phyloP scores from a whole-genome alignment of 345 rosid genomes.

The Angophora floribunda region DNA sequence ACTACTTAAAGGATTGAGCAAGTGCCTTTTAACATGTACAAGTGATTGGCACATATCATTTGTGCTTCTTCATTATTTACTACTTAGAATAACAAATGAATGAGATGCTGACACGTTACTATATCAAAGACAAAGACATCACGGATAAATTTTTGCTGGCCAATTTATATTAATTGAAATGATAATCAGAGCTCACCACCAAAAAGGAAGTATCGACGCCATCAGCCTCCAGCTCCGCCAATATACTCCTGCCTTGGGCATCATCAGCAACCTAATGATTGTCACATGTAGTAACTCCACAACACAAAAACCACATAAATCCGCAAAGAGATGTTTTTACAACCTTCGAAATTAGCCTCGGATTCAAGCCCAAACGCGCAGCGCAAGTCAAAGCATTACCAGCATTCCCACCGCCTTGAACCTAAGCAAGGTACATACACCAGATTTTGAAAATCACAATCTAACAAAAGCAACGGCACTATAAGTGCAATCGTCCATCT shows the following conservation, averaged over 20 bases:
- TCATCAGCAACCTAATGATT: conserved; percentile 39
- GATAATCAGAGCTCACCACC: conserved; percentile 24
- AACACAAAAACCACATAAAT: not conserved
- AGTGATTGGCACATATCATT: not conserved
- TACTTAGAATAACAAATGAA: not conserved
- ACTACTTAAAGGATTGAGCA: not conserved
- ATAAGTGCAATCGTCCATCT: not conserved
- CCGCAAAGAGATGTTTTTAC: not conserved
- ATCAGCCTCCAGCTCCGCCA: conserved; percentile 48
- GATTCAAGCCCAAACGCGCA: conserved; percentile 50
- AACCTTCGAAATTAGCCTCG: conserved; percentile 60
- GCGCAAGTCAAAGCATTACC: conserved; percentile 58
- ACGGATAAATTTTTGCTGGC: not conserved
- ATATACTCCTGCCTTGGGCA: conserved; percentile 36
- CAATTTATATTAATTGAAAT: not conserved
- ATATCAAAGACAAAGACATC: not conserved
- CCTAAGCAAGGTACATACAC: conserved; percentile 12
- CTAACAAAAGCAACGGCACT: not conserved
- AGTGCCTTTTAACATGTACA: not conserved
- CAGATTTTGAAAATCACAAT: not conserved
- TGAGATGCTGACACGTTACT: not conserved
- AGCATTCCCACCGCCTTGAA: conserved; percentile 75
- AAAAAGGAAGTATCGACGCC: conserved; percentile 58
- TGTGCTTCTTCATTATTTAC: not conserved
- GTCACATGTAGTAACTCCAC: not conserved